A percentile compares a stretch with the other conserved stretches of the same genome.
Conservation (phyloP, 2,329 filamentous ascomycete species). For the Plenodomus tracheiphilus region DNA sequence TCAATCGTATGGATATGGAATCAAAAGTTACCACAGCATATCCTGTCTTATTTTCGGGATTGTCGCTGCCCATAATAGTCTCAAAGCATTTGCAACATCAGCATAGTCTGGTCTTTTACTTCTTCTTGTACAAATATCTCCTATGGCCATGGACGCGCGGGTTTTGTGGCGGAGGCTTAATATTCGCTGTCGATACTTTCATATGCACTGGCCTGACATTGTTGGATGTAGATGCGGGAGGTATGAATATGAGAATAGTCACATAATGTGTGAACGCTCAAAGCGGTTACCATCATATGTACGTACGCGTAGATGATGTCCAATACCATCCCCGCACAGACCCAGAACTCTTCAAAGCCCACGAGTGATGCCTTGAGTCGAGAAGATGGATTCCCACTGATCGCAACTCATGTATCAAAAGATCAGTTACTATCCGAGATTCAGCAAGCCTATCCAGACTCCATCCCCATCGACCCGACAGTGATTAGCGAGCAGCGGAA, state of each 20-base stretch:
- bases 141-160: neutral
- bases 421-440: too few relatives aligned
- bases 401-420: too few relatives aligned
- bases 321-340: too few relatives aligned
- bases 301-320: too few relatives aligned
- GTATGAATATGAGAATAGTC: neutral
- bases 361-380: too few relatives aligned
- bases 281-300: too few relatives aligned
- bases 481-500: neutral
- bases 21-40: conserved; percentile 12
- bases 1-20: conserved; percentile 1
- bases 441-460: neutral
- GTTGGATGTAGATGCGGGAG: neutral
- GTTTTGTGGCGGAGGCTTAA: neutral
- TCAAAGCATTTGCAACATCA: conserved; percentile 13
- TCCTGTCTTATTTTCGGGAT: conserved; percentile 16
- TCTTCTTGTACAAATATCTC: conserved; percentile 3
- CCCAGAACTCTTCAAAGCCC: too few relatives aligned
- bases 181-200: neutral
- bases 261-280: neutral
- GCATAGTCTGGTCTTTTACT: conserved; percentile 18
- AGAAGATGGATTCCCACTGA: too few relatives aligned
- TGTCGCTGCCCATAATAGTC: conserved; percentile 15
- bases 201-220: neutral
- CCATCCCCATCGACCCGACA: neutral